Evolutionary conservation across 495 filamentous ascomycete genomes (phyloP).

Genomic region (Melanomma pulvis-pyrius): DNA sequence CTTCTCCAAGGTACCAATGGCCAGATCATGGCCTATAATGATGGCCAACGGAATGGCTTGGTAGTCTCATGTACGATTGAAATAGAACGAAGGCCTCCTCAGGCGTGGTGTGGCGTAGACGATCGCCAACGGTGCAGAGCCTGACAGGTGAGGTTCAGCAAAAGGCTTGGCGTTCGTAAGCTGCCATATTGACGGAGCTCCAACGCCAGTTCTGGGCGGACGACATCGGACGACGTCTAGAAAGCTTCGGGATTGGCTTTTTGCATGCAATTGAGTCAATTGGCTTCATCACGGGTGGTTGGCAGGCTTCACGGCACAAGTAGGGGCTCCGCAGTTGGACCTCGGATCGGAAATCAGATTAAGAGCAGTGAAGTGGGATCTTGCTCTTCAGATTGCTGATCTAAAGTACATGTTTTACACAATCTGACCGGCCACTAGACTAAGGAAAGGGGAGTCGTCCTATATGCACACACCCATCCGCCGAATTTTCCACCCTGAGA

Average conservation of each 20-base stretch:
- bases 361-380: conserved; percentile 32
- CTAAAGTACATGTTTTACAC: conserved; percentile 42
- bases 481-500: conserved; percentile 31
- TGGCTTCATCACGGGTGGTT: background rate
- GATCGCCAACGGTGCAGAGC: background rate
- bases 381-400: conserved; percentile 38
- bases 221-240: background rate
- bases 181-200: conserved; percentile 12
- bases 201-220: conserved; percentile 4
- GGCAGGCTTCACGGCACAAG: background rate
- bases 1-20: background rate
- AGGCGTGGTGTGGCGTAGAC: conserved; percentile 8
- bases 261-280: conserved; percentile 18
- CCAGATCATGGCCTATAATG: background rate
- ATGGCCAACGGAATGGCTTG: background rate
- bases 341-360: conserved; percentile 21
- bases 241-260: conserved; percentile 5
- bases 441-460: conserved; percentile 28
- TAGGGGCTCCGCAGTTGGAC: conserved; percentile 9
- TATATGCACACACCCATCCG: conserved; percentile 39
- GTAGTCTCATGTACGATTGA: background rate
- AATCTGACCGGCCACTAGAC: conserved; percentile 38
- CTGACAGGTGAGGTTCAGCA: conserved; percentile 30
- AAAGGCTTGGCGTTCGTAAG: conserved; percentile 30
- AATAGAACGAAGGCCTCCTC: background rate